Evolutionary conservation across 2,329 filamentous ascomycete species (phyloP).

Genomic region (Fusarium subglutinans): DNA sequence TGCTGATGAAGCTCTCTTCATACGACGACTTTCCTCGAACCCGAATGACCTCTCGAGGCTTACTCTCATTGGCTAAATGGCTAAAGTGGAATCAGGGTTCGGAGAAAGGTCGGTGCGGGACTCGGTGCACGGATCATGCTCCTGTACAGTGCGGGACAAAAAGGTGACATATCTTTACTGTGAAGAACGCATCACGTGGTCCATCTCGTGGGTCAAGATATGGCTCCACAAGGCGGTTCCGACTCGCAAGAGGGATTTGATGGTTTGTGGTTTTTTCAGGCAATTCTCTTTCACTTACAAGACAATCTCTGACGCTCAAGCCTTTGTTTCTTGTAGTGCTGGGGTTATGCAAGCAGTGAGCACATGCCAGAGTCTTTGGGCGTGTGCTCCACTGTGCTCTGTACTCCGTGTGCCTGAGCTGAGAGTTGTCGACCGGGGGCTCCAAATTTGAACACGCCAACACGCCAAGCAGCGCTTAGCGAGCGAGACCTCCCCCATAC

Average conservation of each 20-base stretch:
- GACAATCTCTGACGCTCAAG: constrained; percentile 9
- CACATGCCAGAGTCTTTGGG: constrained; percentile 44
- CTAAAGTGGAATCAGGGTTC: constrained; percentile 6
- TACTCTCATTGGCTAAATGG: constrained; percentile 41
- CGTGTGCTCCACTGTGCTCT: constrained; percentile 45
- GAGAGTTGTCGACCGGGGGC: constrained; percentile 34
- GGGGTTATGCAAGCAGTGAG: constrained; percentile 38
- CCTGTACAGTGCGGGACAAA: constrained; percentile 2
- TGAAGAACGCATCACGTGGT: constrained; percentile 49
- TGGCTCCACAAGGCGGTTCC: constrained; percentile 38
- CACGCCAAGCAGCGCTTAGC: constrained; percentile 49
- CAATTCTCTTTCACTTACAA: constrained; percentile 16
- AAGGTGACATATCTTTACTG: constrained; percentile 35
- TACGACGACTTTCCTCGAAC: constrained; percentile 26
- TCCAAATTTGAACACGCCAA: constrained; percentile 45
- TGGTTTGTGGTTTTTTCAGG: constrained; percentile 27
- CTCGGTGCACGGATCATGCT: constrained; percentile 21
- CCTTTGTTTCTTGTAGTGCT: constrained; percentile 30
- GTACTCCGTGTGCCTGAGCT: constrained; percentile 37
- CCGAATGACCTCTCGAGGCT: constrained; percentile 15
- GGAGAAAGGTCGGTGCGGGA: constrained; percentile 43
- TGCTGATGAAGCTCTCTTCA: constrained; percentile 32
- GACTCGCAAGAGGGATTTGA: constrained; percentile 39
- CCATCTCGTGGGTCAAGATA: constrained; percentile 44
- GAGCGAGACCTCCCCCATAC: constrained; percentile 44